Evolutionary conservation across 1,284 basidiomycete genomes (phyloP).

Genomic region (Cryptococcus amylolentus): DNA sequence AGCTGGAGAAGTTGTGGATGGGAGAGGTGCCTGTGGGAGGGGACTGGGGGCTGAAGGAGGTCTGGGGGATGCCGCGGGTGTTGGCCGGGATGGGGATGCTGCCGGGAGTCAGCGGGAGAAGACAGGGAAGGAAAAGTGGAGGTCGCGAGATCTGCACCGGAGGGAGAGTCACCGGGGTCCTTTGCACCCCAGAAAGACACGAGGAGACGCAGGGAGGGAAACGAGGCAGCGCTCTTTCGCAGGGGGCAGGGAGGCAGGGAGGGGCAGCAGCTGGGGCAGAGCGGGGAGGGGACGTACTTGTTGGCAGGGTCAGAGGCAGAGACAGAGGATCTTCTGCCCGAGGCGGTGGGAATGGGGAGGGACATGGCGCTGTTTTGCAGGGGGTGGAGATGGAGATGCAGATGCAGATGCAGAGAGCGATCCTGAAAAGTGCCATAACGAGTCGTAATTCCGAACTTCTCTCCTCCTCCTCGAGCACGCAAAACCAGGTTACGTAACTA

Average conservation of each 20-base stretch:
- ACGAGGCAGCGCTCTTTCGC: too few relatives aligned
- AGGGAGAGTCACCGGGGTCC: too few relatives aligned
- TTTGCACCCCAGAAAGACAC: too few relatives aligned
- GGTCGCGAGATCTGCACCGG: neutral
- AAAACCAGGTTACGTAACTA: neutral
- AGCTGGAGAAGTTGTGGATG: conserved; percentile 20
- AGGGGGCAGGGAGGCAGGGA: neutral
- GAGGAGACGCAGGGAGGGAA: too few relatives aligned
- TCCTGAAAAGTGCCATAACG: neutral
- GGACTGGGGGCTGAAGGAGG: conserved; percentile 30
- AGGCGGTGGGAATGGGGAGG: conserved; percentile 13
- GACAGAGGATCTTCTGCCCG: conserved; percentile 21
- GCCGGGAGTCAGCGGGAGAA: neutral
- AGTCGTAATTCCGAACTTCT: neutral
- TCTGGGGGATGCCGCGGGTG: conserved; percentile 39
- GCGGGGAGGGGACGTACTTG: conserved; percentile 27
- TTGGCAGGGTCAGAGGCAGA: conserved; percentile 37
- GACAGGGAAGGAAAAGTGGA: neutral
- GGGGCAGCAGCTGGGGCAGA: neutral
- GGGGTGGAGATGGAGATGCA: neutral
- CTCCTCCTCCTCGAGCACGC: neutral
- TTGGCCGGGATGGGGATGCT: conserved; percentile 50
- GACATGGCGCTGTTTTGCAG: conserved; percentile 10
- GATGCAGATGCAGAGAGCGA: neutral
- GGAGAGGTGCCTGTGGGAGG: conserved; percentile 30